Base-by-base conservation (phyloP, 1,284 basidiomycete species). In the Xerocomus amazonicus region DNA sequence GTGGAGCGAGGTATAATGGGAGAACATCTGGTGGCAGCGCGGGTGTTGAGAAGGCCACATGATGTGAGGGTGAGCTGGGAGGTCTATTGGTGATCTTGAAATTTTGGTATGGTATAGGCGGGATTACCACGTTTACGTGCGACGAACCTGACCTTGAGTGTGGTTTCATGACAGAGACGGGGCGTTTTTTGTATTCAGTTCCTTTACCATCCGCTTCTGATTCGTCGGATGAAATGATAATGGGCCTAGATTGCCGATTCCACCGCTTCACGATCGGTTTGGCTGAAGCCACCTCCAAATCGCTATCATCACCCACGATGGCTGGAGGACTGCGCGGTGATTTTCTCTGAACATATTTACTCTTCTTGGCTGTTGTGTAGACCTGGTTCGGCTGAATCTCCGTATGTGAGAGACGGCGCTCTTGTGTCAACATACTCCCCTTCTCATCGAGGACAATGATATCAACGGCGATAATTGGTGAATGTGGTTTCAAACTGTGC, bases 381-480 rank as follows among this genome's bases (percentile, higher is more conserved):
- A 53, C 53, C n/a, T 60, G 56, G 51, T 69, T 70, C 9, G 56
- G 32, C 50, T 67, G 62, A 0, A 70, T 49, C 45, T 68, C 68
- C 12, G 67, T 66, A 38, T 68, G 66, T 7, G 77, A 76, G 9
- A 77, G 65, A 43, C 81, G 69, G 49, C 71, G 66, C 35, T 88
- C 85, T 59, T 79, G 74, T 52, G 74, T 77, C 42, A 87, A 53
- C 34, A 70, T 76, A 46, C 68, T 72, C 9, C 85, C 87, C 36
- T 71, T 61, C 19, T 77, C 72, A 59, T 88, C 85, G 26, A 87
- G 51, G 36, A 84, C 68, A 33, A 81, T 70, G 41, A 90, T 88
- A 35, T 89, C 84, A 40, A 88, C 73, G 43, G 83, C 71, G 10
- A 87, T 72, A 17, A 77, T 69, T 1, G 79, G 76, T 5, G 74